These are phyloP conservation scores for Megacollybia marginata DNA, from an alignment of 768 basidiomycete species.

Conservation along the genomic window DNA sequence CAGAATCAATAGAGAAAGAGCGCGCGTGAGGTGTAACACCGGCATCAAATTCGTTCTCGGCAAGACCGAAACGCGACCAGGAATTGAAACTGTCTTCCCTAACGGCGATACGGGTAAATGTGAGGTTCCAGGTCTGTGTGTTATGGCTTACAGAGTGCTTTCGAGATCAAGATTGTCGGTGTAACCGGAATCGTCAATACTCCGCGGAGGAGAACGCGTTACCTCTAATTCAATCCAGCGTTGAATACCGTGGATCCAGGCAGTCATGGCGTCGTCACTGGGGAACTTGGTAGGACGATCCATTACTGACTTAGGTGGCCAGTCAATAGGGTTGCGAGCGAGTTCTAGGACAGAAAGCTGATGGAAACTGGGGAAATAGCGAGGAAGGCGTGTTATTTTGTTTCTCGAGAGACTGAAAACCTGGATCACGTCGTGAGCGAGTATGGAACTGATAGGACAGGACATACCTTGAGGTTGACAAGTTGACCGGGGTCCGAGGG, in stretches of 20 bases:
- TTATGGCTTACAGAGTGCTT: conserved; percentile 26
- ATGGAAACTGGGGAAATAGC: conserved; percentile 68
- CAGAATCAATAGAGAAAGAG: conserved; percentile 56
- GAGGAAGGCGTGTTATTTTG: conserved; percentile 70
- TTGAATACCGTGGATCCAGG: conserved; percentile 69
- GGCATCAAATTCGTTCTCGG: conserved; percentile 26
- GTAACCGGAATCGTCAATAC: conserved; percentile 43
- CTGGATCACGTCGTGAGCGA: conserved; percentile 27
- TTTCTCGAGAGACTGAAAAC: conserved; percentile 86
- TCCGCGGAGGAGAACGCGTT: conserved; percentile 23
- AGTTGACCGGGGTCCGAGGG: conserved; percentile 79
- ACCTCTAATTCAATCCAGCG: conserved; percentile 64
- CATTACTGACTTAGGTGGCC: conserved; percentile 69
- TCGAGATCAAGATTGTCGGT: conserved; percentile 40
- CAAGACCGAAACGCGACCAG: conserved; percentile 33
- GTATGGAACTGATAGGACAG: background rate
- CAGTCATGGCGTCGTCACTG: conserved; percentile 47
- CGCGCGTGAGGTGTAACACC: conserved; percentile 45
- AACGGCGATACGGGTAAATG: conserved; percentile 1
- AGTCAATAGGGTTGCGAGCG: conserved; percentile 90
- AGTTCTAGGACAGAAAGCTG: conserved; percentile 74
- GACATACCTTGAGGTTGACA: conserved; percentile 59
- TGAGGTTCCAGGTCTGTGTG: conserved; percentile 1
- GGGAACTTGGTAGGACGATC: conserved; percentile 32
- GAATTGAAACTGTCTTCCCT: conserved; percentile 35